Evolutionary conservation across 2,329 filamentous ascomycete genomes (phyloP).

Genomic region (Alternaria sp.): DNA sequence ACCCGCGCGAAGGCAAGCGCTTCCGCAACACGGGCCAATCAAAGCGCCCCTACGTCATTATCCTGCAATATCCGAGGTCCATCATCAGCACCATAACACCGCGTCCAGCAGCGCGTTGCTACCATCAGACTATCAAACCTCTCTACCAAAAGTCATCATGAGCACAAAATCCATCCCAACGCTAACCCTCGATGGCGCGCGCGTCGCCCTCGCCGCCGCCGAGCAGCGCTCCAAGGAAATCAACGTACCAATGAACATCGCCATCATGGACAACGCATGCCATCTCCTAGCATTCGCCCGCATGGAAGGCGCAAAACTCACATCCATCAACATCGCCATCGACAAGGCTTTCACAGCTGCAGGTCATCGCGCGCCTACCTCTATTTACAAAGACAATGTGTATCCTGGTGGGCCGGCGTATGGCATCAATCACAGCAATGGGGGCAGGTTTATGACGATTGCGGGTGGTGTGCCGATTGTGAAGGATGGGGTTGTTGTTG

Average conservation of each 20-base stretch:
- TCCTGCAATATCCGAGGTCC: constrained; percentile 7
- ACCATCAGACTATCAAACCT: not conserved
- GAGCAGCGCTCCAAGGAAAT: constrained; percentile 46
- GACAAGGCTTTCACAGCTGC: constrained; percentile 66
- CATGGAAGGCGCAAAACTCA: constrained; percentile 58
- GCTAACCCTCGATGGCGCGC: constrained; percentile 47
- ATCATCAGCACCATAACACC: not conserved
- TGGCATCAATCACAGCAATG: constrained; percentile 60
- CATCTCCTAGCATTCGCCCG: constrained; percentile 57
- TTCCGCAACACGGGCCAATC: not conserved
- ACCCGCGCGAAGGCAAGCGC: not conserved
- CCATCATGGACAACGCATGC: constrained; percentile 54
- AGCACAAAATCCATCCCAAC: constrained; percentile 38
- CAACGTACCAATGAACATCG: constrained; percentile 57
- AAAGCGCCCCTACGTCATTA: not conserved
- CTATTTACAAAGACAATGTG: constrained; percentile 60
- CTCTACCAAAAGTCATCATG: constrained; percentile 28
- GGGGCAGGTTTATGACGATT: constrained; percentile 61
- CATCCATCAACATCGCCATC: constrained; percentile 65
- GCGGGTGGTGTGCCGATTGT: constrained; percentile 61
- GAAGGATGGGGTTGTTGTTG: constrained; percentile 56
- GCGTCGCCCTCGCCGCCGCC: constrained; percentile 44
- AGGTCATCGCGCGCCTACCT: constrained; percentile 60
- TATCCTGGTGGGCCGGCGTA: constrained; percentile 61
- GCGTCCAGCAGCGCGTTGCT: not conserved